These are phyloP conservation scores for Elasticomyces elasticus DNA, from an alignment of 495 filamentous ascomycete species.

Conservation along the genomic window DNA sequence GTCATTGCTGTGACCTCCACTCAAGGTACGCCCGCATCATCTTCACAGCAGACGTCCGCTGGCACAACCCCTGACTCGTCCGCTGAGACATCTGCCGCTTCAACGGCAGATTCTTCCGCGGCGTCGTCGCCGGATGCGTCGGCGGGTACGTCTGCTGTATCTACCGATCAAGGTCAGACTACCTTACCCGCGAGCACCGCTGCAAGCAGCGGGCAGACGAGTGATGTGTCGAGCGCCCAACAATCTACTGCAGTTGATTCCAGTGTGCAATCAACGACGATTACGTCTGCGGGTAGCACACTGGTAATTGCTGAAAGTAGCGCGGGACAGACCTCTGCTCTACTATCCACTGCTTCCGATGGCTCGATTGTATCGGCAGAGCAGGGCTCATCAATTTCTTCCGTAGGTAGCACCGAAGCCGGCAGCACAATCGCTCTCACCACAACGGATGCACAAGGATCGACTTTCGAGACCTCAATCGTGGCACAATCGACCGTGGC, in stretches of 20 bases:
- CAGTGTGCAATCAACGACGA: background rate
- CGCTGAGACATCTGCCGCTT: background rate
- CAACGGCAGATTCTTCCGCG: background rate
- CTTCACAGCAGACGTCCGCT: background rate
- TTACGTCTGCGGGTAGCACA: conserved; percentile 3
- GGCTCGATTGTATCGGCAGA: conserved; percentile 6
- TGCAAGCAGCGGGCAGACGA: conserved; percentile 12
- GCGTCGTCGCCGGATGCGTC: background rate
- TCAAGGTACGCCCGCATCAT: conserved; percentile 1
- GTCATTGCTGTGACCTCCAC: conserved; percentile 6
- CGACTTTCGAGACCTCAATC: conserved; percentile 1
- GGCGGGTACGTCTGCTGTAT: background rate
- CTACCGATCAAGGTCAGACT: conserved; percentile 5
- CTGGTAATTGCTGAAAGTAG: background rate
- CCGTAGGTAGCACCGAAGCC: conserved; percentile 1
- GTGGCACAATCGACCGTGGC: background rate
- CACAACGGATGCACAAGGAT: conserved; percentile 3
- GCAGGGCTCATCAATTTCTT: conserved; percentile 10
- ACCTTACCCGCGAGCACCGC: conserved; percentile 8
- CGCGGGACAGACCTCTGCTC: conserved; percentile 3
- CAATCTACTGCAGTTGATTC: background rate
- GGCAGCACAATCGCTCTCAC: conserved; percentile 11
- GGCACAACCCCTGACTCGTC: background rate
- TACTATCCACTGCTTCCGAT: conserved; percentile 10
- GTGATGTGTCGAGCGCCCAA: conserved; percentile 3